Evolutionary conservation across 768 basidiomycete species (phyloP).

Genomic region (Mycena sanguinolenta): DNA sequence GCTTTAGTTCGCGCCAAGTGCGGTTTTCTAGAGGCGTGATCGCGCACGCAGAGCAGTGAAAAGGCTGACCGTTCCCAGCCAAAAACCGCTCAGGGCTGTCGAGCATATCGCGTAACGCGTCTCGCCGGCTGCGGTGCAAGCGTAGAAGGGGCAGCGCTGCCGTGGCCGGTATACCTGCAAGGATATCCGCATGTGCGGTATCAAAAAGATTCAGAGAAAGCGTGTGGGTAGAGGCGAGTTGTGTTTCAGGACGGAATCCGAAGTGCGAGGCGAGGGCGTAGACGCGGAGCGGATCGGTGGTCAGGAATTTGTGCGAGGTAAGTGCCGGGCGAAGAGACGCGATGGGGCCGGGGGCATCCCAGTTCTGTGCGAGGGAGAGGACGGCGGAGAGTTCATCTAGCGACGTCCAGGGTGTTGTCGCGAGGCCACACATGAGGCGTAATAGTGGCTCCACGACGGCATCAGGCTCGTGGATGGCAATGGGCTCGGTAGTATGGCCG

Average conservation of each 20-base stretch:
- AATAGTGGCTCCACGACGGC: slow-evolving; percentile 67
- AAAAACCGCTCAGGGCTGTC: slow-evolving; percentile 73
- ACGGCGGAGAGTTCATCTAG: slow-evolving; percentile 68
- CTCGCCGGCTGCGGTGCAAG: slow-evolving; percentile 69
- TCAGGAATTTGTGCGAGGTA: slow-evolving; percentile 60
- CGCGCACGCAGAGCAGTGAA: slow-evolving; percentile 69
- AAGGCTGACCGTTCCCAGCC: slow-evolving; percentile 58
- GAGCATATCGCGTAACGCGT: slow-evolving; percentile 63
- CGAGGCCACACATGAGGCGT: slow-evolving; percentile 68
- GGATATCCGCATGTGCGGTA: slow-evolving; percentile 53
- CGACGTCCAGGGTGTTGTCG: slow-evolving; percentile 60
- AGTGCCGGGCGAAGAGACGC: slow-evolving; percentile 68
- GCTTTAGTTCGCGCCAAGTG: slow-evolving; percentile 74
- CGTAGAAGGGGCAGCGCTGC: slow-evolving; percentile 66
- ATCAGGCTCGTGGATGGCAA: slow-evolving; percentile 58
- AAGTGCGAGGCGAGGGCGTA: slow-evolving; percentile 72
- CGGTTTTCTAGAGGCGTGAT: slow-evolving; percentile 66
- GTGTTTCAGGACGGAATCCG: slow-evolving; percentile 71
- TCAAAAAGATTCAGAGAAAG: slow-evolving; percentile 66
- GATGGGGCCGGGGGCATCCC: slow-evolving; percentile 75
- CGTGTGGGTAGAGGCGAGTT: slow-evolving; percentile 68
- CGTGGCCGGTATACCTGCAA: slow-evolving; percentile 63
- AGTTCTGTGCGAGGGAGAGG: slow-evolving; percentile 75
- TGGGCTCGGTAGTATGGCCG: slow-evolving; percentile 47
- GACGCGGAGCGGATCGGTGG: slow-evolving; percentile 60